Percentiles rank a stretch among this genome's conserved stretches.
Evolutionary conservation across 176 grass and related monocot genomes (phyloP).

Genomic region (Cocos nucifera): DNA sequence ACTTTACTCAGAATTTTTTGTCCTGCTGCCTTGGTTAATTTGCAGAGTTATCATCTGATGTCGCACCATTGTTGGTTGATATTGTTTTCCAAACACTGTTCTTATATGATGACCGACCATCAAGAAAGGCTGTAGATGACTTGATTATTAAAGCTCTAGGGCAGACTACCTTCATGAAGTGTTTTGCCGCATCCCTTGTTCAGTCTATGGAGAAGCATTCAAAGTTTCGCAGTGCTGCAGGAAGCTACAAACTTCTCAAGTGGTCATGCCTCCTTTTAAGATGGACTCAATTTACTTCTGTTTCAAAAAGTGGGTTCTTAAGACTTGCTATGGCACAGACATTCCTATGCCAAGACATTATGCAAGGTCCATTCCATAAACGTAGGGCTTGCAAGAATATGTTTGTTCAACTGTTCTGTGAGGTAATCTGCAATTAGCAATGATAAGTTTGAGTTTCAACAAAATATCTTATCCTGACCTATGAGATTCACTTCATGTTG

Average conservation of each 20-base stretch:
- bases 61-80: slow-evolving; percentile 43
- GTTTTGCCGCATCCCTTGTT: slow-evolving; percentile 58
- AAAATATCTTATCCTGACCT: slow-evolving; percentile 5
- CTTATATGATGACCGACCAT: slow-evolving; percentile 83
- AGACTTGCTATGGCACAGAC: slow-evolving; percentile 69
- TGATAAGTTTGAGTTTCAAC: slow-evolving; percentile 8
- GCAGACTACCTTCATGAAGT: slow-evolving; percentile 68
- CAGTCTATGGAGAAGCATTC: slow-evolving; percentile 82
- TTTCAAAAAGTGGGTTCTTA: slow-evolving; percentile 83
- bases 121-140: slow-evolving; percentile 82
- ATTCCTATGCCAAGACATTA: slow-evolving; percentile 58
- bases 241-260: slow-evolving; percentile 75
- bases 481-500: slow-evolving; percentile 16
- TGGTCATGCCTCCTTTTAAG: slow-evolving; percentile 87
- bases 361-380: slow-evolving; percentile 59
- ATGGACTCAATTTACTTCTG: slow-evolving; percentile 59
- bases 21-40: slow-evolving; percentile 5
- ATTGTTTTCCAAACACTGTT: slow-evolving; percentile 78
- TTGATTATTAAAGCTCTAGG: slow-evolving; percentile 57
- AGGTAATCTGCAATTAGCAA: slow-evolving; percentile 45
- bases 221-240: slow-evolving; percentile 59
- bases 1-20: background rate
- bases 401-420: slow-evolving; percentile 52
- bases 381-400: slow-evolving; percentile 31
- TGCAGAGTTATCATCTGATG: slow-evolving; percentile 47